Base-by-base conservation (phyloP, 192 early-diverging fungal species). In the Paraglomus brasilianum region DNA sequence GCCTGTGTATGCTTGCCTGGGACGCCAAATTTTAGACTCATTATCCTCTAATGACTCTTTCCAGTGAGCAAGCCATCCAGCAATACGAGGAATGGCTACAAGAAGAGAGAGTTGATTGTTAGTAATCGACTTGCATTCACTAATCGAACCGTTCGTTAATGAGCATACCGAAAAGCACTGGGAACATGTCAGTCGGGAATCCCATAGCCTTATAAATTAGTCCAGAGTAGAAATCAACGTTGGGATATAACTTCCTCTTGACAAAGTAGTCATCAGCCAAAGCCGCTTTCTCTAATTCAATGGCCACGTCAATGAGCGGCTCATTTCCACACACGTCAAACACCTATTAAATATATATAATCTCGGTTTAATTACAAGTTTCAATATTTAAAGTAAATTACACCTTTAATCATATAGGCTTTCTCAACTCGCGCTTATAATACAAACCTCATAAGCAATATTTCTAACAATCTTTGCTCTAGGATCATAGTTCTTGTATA, bases 131-230 rank as follows among this genome's bases (percentile, higher is more conserved):
- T 48, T 47, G 47, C 30, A 2, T 7, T 7, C 7, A 19, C 0
- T 58, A 36, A 8, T 60, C n/a, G 5, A 15, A 44, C 5, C 17
- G 10, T 63, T 15, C 13, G 19, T 22, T 8, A 1, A 65, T 49
- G 40, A 76, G 75, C 71, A 81, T 83, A 59, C 81, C 81, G 75
- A 89, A 86, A 24, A 88, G 78, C 1, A 89, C 88, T 21, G 88
- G 88, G 80, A 89, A 89, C 75, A 88, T 86, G 64, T 89, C 88
- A 63, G 83, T 82, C 24, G 88, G 88, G 74, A 89, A 89, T 6
- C 87, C 88, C 82, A 89, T 86, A 13, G 81, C 80, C 50, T 84
- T 83, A 77, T 88, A 89, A 52, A 86, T 84, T 44, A 89, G 74
- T 13, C 86, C 86, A 22, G 75, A 76, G 59, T 78, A 87, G 36